These are phyloP conservation scores for Penicillium hesseltinei DNA, from an alignment of 2,329 filamentous ascomycete species.

Conservation along the genomic window DNA sequence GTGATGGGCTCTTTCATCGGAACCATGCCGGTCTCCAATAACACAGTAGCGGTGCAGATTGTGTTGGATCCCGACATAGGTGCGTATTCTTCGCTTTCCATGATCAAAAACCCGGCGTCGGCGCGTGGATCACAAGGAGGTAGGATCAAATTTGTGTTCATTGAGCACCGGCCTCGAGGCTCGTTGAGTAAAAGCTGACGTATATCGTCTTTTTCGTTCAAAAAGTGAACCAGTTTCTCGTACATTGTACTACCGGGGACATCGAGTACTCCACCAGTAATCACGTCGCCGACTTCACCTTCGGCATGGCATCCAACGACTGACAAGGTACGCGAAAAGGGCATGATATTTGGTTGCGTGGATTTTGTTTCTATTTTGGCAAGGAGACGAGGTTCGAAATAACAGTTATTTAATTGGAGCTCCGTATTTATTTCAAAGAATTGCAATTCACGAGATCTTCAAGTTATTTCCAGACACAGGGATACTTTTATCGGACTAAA, in stretches of 20 bases:
- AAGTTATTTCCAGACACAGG: background rate
- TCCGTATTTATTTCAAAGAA: background rate
- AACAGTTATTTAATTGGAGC: background rate
- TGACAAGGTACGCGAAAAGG: slow-evolving; percentile 22
- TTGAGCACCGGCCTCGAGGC: slow-evolving; percentile 45
- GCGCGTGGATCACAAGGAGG: slow-evolving; percentile 46
- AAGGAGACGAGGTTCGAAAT: background rate
- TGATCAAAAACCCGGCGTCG: slow-evolving; percentile 48
- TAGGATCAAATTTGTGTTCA: slow-evolving; percentile 44
- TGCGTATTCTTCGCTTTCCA: slow-evolving; percentile 49
- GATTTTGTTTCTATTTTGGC: background rate
- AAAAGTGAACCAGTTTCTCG: slow-evolving; percentile 49
- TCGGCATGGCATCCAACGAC: slow-evolving; percentile 28
- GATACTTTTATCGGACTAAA: background rate
- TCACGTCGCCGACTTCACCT: slow-evolving; percentile 50
- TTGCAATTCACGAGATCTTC: background rate
- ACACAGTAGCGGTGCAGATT: slow-evolving; percentile 46
- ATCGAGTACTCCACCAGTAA: slow-evolving; percentile 50
- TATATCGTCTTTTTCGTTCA: slow-evolving; percentile 40
- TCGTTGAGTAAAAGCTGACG: slow-evolving; percentile 49
- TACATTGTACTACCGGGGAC: slow-evolving; percentile 47
- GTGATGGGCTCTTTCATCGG: slow-evolving; percentile 48
- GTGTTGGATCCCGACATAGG: slow-evolving; percentile 50
- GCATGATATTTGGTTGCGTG: slow-evolving; percentile 8
- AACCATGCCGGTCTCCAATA: slow-evolving; percentile 51